Base-by-base conservation (phyloP, 768 basidiomycete genomes). In the Mycena alexandri region DNA sequence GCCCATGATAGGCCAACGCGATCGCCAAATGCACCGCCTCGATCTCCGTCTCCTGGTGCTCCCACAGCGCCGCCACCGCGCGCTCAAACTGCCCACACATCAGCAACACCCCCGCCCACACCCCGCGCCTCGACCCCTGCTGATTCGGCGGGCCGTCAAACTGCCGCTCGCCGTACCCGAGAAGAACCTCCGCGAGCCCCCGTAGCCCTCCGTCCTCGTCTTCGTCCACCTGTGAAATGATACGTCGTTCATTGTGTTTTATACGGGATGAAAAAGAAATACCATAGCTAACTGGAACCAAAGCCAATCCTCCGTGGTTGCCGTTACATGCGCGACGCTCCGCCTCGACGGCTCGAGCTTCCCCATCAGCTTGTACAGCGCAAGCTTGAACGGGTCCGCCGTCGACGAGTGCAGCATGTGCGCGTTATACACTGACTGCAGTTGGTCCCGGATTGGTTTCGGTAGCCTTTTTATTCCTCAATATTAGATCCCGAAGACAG, bases 261-360 rank as follows among this genome's bases (percentile, higher is more conserved):
- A 62, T 43, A 17, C 0, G 19, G 13, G 42, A 25, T 5, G 29
- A 9, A 6, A 25, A 19, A 36, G n/a, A 8, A 25, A 47, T 53
- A 90, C 93, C 88, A 98, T 92, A 1, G 91, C 86, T 16, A 99
- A 85, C 80, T 99, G 96, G 83, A 96, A 91, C 97, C 97, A 99
- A 41, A 98, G 83, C 97, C 97, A 99, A 78, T 99, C 98, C 76
- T 98, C 98, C 2, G 94, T 96, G 1, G 96, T 96, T 12, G 87
- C 87, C 0, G 96, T 98, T 6, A 98, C 95, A 44, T 90, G 88
- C 7, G 89, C 86, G 3, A 96, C 90, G 72, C 88, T 92, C 53
- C 95, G 86, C 62, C 93, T 85, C 6, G 87, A 79, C 2, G 95
- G 89, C 72, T 99, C 98, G 58, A 97, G 86, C 73, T 93, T 93